These are phyloP conservation scores for Phytopythium oedochilum DNA, from an alignment of 352 stramenopile species.

Conservation along the genomic window DNA sequence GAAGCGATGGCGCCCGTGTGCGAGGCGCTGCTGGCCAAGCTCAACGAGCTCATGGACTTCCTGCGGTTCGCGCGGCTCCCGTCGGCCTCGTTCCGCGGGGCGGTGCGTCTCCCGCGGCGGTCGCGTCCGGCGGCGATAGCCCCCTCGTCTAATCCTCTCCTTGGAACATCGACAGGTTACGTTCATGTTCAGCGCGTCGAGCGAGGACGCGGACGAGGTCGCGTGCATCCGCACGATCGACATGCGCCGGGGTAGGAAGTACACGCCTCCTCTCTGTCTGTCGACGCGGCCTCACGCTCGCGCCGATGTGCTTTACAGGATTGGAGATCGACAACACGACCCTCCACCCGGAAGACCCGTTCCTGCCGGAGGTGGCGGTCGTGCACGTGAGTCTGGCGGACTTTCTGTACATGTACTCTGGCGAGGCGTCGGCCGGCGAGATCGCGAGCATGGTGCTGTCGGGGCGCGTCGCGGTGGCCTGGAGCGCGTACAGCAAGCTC, in stretches of 20 bases:
- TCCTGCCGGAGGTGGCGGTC: conserved; percentile 53
- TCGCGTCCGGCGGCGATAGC: background rate
- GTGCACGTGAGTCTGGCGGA: conserved; percentile 73
- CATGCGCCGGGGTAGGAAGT: conserved; percentile 55
- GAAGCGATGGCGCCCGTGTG: conserved; percentile 35
- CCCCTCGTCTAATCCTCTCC: background rate
- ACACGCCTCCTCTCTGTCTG: too few relatives aligned
- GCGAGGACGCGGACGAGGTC: conserved; percentile 33
- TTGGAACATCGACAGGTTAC: conserved; percentile 71
- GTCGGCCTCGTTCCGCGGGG: conserved; percentile 44
- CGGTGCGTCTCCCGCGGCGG: conserved; percentile 31
- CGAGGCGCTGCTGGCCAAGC: conserved; percentile 67
- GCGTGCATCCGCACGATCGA: conserved; percentile 75
- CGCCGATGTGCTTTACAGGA: conserved; percentile 17
- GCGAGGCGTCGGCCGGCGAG: conserved; percentile 64
- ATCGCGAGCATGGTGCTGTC: conserved; percentile 86
- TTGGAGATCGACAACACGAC: conserved; percentile 49
- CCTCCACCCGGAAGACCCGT: conserved; percentile 43
- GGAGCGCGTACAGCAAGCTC: conserved; percentile 76
- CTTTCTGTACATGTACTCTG: conserved; percentile 87
- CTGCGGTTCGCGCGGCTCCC: conserved; percentile 54
- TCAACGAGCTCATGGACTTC: conserved; percentile 86
- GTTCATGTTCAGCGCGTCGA: conserved; percentile 68
- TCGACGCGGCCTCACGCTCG: background rate
- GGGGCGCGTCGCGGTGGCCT: conserved; percentile 77